These are phyloP conservation scores for Hypoxylon intermedium DNA, from an alignment of 495 filamentous ascomycete genomes.

Conservation along the genomic window DNA sequence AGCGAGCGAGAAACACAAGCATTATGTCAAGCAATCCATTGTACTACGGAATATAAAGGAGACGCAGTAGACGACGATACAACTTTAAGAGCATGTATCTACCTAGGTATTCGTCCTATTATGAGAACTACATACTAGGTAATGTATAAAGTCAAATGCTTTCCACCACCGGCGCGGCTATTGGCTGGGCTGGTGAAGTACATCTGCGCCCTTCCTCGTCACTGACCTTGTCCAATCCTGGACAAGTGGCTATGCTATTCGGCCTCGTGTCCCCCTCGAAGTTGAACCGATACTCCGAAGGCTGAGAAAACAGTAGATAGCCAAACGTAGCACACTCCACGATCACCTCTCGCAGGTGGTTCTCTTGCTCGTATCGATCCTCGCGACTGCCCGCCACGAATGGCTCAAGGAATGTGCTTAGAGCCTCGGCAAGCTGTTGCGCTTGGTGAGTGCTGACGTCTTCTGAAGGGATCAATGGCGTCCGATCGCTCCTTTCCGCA, in stretches of 20 bases:
- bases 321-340: constrained; percentile 44
- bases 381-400: constrained; percentile 39
- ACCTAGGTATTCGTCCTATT: too few species aligned
- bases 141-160: constrained; percentile 21
- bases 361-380: constrained; percentile 45
- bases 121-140: too few species aligned
- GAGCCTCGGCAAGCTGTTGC: constrained; percentile 32
- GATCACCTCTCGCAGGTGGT: constrained; percentile 44
- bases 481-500: constrained; percentile 42
- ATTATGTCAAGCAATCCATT: too few species aligned
- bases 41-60: too few species aligned
- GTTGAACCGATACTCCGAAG: constrained; percentile 40
- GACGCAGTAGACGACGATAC: too few species aligned
- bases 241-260: constrained; percentile 36
- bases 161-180: constrained; percentile 35
- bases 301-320: constrained; percentile 47
- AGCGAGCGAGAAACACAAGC: too few species aligned
- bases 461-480: constrained; percentile 38
- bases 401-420: constrained; percentile 43
- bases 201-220: constrained; percentile 38
- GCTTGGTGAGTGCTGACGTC: constrained; percentile 40
- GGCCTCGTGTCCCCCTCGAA: constrained; percentile 10
- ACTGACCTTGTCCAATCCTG: constrained; percentile 42
- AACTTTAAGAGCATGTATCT: too few species aligned
- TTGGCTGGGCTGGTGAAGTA: constrained; percentile 15